Base-by-base conservation (phyloP, 2,329 filamentous ascomycete species). In the Aspergillus aculeatus region DNA sequence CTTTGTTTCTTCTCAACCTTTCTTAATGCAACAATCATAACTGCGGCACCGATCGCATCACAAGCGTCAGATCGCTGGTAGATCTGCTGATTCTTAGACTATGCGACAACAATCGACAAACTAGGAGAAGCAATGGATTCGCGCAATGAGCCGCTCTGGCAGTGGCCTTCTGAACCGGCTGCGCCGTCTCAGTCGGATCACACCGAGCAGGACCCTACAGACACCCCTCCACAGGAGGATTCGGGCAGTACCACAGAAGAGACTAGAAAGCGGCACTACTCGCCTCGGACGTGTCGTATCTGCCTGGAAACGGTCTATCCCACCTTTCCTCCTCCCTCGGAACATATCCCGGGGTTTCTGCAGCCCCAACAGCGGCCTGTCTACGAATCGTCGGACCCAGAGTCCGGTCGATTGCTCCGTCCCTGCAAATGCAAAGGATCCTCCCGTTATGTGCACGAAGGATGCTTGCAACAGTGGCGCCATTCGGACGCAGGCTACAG, bases 361-460 rank as follows among this genome's bases (percentile, higher is more conserved):
- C 82, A 86, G 64, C 77, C 83, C 29, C 73, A 73, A 47, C 83
- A 85, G 19, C 81, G 82, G 53, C 85, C 89, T 50, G 81, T 82
- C 21, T 96, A 96, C 70, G 83, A 88, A 54, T 93, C 91, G 24
- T 85, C 90, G 62, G 90, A 91, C 65, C 83, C 86, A 6, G 83
- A 88, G 64, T 83, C 89, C 31, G 91, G 91, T 44, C 88, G 92
- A 54, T 81, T 99, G 29, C 84, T 98, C 68, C 89, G 90, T 56
- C 95, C 95, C 38, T 99, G 95, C 82, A 87, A 89, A 77, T 99
- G 95, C 83, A 96, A 91, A 78, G 95, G 95, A 55, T 91, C 90
- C 44, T 91, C 94, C 68, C 91, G 91, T 78, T 97, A 96, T 76
- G 92, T 98, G 24, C 95, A 99, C 75, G 92, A 97, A 75, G 89